Conservation (phyloP, 1,284 basidiomycete genomes). For the Cryptococcus jaspeensis region DNA sequence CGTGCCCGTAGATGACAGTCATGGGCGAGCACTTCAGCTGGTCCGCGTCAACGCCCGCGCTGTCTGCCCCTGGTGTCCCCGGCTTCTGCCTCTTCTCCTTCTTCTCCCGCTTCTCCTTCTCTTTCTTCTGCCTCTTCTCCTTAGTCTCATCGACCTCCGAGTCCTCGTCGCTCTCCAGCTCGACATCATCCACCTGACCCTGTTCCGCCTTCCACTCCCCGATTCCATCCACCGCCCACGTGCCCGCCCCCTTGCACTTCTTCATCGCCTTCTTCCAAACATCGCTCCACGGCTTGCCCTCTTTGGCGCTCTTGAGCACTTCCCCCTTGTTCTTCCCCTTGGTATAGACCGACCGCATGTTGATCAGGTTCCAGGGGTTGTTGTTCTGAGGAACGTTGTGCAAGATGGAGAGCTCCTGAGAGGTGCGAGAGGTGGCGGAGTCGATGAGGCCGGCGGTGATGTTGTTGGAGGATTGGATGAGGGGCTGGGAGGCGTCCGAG, state of each 20-base stretch:
- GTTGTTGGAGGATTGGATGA: slow-evolving; percentile 19
- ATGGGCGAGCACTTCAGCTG: slow-evolving; percentile 63
- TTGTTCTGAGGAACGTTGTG: slow-evolving; percentile 67
- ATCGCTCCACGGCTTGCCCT: slow-evolving; percentile 70
- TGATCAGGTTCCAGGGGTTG: slow-evolving; percentile 70
- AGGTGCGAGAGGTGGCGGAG: slow-evolving; percentile 15
- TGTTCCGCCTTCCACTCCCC: slow-evolving; percentile 27
- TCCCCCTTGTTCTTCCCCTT: slow-evolving; percentile 52
- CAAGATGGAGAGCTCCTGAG: slow-evolving; percentile 58
- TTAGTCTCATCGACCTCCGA: slow-evolving; percentile 5
- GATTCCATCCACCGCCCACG: slow-evolving; percentile 21
- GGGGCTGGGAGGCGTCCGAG: slow-evolving; percentile 63
- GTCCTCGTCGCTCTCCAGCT: slow-evolving; percentile 24
- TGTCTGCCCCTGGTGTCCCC: slow-evolving; percentile 8
- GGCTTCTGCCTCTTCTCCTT: slow-evolving; percentile 15
- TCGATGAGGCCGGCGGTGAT: slow-evolving; percentile 57
- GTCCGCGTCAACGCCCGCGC: slow-evolving; percentile 3
- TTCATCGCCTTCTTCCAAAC: slow-evolving; percentile 70
- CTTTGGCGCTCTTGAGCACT: slow-evolving; percentile 59
- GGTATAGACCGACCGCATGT: slow-evolving; percentile 67
- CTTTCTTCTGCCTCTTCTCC: no score
- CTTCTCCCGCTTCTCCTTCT: neutral
- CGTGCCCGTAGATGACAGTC: slow-evolving; percentile 79
- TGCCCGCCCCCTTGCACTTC: slow-evolving; percentile 54
- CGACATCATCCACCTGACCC: slow-evolving; percentile 27